Conservation (phyloP, 495 filamentous ascomycete species). For the Talaromyces nanjingensis region DNA sequence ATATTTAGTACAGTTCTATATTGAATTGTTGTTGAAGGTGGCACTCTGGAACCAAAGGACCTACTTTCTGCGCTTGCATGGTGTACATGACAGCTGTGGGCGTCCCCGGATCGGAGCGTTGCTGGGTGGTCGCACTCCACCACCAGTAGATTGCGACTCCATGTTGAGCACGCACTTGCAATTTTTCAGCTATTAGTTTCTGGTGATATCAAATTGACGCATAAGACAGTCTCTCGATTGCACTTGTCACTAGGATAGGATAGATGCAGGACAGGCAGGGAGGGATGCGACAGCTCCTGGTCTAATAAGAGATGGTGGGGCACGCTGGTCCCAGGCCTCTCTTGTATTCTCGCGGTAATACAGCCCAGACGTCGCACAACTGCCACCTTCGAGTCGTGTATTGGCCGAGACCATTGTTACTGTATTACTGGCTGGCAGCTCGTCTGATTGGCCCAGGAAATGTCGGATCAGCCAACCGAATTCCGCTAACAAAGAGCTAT, state of each 20-base stretch:
- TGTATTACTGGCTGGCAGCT: background rate
- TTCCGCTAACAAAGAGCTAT: background rate
- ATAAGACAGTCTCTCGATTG: background rate
- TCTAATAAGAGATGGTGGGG: background rate
- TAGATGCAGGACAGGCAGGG: background rate
- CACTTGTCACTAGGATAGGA: background rate
- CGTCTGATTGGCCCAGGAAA: background rate
- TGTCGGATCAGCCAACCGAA: background rate
- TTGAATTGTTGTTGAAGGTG: background rate
- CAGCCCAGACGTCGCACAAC: background rate
- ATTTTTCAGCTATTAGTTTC: background rate
- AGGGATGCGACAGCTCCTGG: background rate
- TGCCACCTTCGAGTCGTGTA: background rate
- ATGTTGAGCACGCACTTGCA: background rate
- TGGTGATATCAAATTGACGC: background rate
- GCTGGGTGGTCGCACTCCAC: background rate
- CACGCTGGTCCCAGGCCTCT: background rate
- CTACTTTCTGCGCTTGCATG: slow-evolving; percentile 46
- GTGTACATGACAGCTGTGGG: slow-evolving; percentile 43
- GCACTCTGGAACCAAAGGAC: slow-evolving; percentile 7
- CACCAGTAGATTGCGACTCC: background rate
- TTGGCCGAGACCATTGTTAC: background rate
- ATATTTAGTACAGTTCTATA: slow-evolving; percentile 6
- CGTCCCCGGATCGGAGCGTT: slow-evolving; percentile 5
- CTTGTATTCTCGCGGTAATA: background rate